Percentiles rank a stretch among this genome's conserved stretches.
Conservation (phyloP, 768 basidiomycete species). For the Collybiopsis confluens region DNA sequence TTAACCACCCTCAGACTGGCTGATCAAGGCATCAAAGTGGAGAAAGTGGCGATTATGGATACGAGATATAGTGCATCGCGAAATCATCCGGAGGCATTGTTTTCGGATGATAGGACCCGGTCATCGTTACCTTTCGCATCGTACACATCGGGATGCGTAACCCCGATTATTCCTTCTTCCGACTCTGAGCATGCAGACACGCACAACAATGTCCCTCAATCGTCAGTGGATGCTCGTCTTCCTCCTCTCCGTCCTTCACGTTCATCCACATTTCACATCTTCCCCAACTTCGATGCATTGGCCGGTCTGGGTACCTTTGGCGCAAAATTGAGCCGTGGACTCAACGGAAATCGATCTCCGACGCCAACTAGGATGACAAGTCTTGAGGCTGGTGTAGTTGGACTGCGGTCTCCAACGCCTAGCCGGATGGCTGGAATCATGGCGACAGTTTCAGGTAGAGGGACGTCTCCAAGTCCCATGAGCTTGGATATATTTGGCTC, state of each 20-base stretch:
- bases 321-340: neutral
- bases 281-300: conserved; percentile 7
- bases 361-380: neutral
- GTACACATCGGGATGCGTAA: neutral
- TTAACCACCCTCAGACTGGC: neutral
- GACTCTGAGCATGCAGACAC: too few species aligned
- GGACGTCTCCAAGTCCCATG: neutral
- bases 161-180: neutral
- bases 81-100: neutral
- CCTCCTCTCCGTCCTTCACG: conserved; percentile 3
- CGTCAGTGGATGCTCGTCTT: too few species aligned
- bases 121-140: conserved; percentile 1
- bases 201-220: neutral
- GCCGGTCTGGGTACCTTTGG: neutral
- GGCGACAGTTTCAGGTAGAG: neutral
- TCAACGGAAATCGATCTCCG: neutral
- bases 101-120: neutral
- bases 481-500: neutral
- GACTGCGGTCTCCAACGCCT: neutral
- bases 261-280: conserved; percentile 2
- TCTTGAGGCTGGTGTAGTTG: neutral
- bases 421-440: neutral
- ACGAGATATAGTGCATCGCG: neutral
- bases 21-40: neutral
- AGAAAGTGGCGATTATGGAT: neutral